A percentile compares a stretch with the other conserved stretches of the same genome.
These are phyloP conservation scores for Macrolepiota fuliginosa DNA, from an alignment of 768 basidiomycete genomes.

Conservation along the genomic window DNA sequence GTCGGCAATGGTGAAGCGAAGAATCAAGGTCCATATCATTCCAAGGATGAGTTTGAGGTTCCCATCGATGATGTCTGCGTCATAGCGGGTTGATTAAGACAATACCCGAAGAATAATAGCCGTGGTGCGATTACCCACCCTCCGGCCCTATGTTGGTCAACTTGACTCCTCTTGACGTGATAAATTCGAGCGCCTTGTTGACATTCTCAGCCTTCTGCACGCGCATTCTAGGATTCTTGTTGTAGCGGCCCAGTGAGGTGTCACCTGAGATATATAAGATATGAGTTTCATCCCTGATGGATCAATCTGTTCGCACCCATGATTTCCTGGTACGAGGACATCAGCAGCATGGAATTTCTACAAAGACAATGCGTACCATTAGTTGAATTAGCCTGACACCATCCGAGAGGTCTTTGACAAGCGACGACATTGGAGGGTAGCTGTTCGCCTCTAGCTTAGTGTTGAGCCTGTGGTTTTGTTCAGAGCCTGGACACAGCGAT, in stretches of 20 bases:
- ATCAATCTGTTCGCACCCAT: constrained; percentile 59
- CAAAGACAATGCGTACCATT: constrained; percentile 55
- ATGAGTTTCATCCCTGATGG: not conserved
- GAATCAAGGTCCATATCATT: constrained; percentile 98
- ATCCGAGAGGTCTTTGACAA: constrained; percentile 90
- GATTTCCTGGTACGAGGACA: constrained; percentile 67
- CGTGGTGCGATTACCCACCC: constrained; percentile 44
- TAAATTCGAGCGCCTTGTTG: constrained; percentile 94
- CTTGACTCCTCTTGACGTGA: constrained; percentile 90
- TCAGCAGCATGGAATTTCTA: not conserved
- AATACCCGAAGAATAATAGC: not conserved
- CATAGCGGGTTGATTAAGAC: constrained; percentile 5
- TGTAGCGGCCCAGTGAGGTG: constrained; percentile 92
- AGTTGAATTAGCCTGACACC: constrained; percentile 95
- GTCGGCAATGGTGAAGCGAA: constrained; percentile 97
- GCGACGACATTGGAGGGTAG: constrained; percentile 84
- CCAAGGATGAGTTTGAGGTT: constrained; percentile 97
- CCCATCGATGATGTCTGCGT: constrained; percentile 96
- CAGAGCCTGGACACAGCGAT: constrained; percentile 3
- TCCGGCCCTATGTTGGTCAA: constrained; percentile 98
- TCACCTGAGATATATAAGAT: constrained; percentile 52
- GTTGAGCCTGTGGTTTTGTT: constrained; percentile 69
- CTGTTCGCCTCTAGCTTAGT: constrained; percentile 87
- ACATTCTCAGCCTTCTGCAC: constrained; percentile 99
- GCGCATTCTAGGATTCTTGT: constrained; percentile 84